Base-by-base conservation (phyloP, 805 yeast genomes). In the Starmera caribaea region DNA sequence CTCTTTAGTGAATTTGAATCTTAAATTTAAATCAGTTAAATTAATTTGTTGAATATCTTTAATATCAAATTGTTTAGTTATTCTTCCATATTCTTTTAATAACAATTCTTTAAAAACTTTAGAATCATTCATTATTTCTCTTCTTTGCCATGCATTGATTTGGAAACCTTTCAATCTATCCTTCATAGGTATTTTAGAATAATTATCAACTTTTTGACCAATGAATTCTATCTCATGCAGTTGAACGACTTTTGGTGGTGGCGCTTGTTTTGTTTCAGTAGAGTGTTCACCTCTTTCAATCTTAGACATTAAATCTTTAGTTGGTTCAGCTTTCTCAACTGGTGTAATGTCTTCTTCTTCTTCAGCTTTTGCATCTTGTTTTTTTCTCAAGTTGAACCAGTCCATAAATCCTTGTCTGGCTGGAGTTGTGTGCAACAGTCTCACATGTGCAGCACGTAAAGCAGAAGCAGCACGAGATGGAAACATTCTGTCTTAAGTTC, bases 351-450 rank as follows among this genome's bases (percentile, higher is more conserved):
- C 38, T 27, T 21, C 26, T 21, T 21, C 26, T 21, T 21, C 26
- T 21, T 21, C 26, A 7, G 35, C 41, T 34, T 46, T 43, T 29
- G 46, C 44, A 27, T 55, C 51, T 38, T 53, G 55, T 10, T 37
- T 27, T 41, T 57, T 53, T 48, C 58, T 62, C 36, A 50, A 47
- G 37, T 54, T 59, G 42, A 65, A 61, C 71, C 71, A 65, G 32
- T 64, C 62, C 57, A 65, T 51, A 46, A 65, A 61, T 21, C 66
- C 63, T 9, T 38, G 33, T 24, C 43, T 36, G 8, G 44, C 44
- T 29, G 51, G 38, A 1, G 59, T 44, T 4, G 56, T 50, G 39
- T 57, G 61, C 10, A 58, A 33, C 2, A 44, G 42, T 45, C 57
- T 57, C 3, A 40, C 11, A 15, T 35, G 36, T 2, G 16, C 36